Evolutionary conservation across 1,284 basidiomycete species (phyloP), one percentile per base, ranked within the genome.

Genomic region (Trichosporon sp.): DNA sequence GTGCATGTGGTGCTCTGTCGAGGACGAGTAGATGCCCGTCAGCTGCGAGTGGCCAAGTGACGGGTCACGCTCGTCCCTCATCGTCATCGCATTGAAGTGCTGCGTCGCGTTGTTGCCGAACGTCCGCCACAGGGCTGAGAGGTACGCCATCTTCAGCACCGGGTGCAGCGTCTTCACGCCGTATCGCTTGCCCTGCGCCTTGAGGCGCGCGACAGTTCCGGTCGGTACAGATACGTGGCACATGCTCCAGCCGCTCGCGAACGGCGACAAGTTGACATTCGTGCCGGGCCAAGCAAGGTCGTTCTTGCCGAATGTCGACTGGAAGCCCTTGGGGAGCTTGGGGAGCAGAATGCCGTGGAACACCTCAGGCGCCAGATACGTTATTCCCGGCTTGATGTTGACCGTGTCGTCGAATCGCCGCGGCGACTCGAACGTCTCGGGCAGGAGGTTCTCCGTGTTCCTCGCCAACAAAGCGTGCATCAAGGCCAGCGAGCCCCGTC

Each of bases 141-240:
- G 52, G 40, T 64, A 73, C 1, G 71, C 69, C 29, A 70, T 64
- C 56, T 71, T 67, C 25, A 77, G 59, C 16, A 76, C 59, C 3
- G 73, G 67, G 56, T 77, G 75, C 3, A 78, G 64, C 2, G 74
- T 74, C 14, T 56, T 59, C 11, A 76, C 69, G 19, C 67, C 63
- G 33, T 71, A 56, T 7, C 25, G 16, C 40, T 68, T 70, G 2
- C 71, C 71, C 1, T 56, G 37, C 1, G 58, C 23, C 29, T 72
- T 73, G 9, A 78, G 61, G 4, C 57, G 40, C 6, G 61, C 58
- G 21, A 76, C 60, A 2, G 65, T 37, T 2, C 40, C 29, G 7
- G 66, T 25, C 2, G 72, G 60, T 14, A 74, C 19, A n/a, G 66
- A 57, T 5, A 65, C 32, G 23, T 71, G 56, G 9, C 68, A 68